Percentiles rank a stretch among this genome's conserved stretches.
These are phyloP conservation scores for Penicillium bialowiezense DNA, from an alignment of 495 filamentous ascomycete genomes.

Conservation along the genomic window DNA sequence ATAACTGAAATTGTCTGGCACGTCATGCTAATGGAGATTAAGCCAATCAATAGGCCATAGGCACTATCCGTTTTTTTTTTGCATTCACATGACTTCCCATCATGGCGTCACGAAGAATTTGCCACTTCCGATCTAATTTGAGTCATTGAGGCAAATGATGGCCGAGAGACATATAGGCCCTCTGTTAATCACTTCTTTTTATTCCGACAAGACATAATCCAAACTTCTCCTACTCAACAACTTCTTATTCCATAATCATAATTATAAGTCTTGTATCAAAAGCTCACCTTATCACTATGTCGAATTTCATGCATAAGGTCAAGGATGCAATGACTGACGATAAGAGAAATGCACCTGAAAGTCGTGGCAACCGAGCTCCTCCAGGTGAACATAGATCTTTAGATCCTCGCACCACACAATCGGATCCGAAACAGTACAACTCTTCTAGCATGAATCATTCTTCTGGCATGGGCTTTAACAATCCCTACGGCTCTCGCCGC, in stretches of 20 bases:
- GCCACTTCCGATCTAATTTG: neutral
- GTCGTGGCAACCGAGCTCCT: neutral
- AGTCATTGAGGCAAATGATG: too few relatives aligned
- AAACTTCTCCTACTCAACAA: too few relatives aligned
- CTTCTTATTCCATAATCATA: too few relatives aligned
- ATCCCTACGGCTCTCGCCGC: slow-evolving; percentile 1
- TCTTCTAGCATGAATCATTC: slow-evolving; percentile 1
- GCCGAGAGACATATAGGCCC: neutral
- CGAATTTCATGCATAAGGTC: slow-evolving; percentile 60
- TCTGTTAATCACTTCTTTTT: neutral
- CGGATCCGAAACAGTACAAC: neutral
- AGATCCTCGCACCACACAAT: neutral
- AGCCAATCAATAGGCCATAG: too few relatives aligned
- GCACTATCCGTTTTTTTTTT: neutral
- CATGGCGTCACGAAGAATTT: neutral
- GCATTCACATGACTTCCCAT: neutral
- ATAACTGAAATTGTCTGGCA: neutral
- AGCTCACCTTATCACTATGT: slow-evolving; percentile 48
- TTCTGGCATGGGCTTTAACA: neutral
- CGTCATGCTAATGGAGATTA: neutral
- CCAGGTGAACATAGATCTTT: slow-evolving; percentile 22
- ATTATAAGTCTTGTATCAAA: too few relatives aligned
- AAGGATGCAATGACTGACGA: slow-evolving; percentile 54
- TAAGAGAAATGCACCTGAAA: neutral
- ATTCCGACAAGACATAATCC: too few relatives aligned